phyloP scores from a whole-genome alignment of 805 yeast species.

The Kregervanrija delftensis region DNA sequence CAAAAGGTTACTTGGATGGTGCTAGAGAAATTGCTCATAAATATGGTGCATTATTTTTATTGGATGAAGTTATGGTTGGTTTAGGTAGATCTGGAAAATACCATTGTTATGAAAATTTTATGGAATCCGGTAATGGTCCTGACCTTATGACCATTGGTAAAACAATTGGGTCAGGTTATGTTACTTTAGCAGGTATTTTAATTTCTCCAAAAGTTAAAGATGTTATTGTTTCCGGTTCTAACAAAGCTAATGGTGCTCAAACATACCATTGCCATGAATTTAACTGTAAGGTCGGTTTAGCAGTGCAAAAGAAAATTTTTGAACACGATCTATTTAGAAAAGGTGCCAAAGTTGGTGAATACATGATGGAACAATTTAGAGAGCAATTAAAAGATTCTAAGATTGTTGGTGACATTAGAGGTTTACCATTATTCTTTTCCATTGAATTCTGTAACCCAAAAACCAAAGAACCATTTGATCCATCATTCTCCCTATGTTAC shows the following conservation, averaged over 20 bases:
- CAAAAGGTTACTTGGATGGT: slow-evolving; percentile 39
- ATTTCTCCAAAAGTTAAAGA: slow-evolving; percentile 35
- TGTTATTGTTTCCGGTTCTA: slow-evolving; percentile 34
- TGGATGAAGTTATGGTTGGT: slow-evolving; percentile 83
- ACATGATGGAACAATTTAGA: slow-evolving; percentile 32
- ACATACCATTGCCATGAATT: slow-evolving; percentile 45
- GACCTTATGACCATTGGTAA: slow-evolving; percentile 46
- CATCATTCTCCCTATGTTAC: slow-evolving; percentile 21
- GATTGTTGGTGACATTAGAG: slow-evolving; percentile 46
- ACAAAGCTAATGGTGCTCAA: slow-evolving; percentile 39
- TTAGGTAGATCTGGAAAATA: slow-evolving; percentile 44
- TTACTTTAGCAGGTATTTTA: slow-evolving; percentile 42
- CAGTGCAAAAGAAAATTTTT: slow-evolving; percentile 35
- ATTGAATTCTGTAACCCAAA: slow-evolving; percentile 40
- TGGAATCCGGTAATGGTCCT: slow-evolving; percentile 35
- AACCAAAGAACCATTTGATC: slow-evolving; percentile 41
- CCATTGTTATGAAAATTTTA: slow-evolving; percentile 39
- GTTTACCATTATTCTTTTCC: slow-evolving; percentile 50
- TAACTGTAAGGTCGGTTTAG: slow-evolving; percentile 39
- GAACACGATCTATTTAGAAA: slow-evolving; percentile 32
- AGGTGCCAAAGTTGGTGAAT: slow-evolving; percentile 35
- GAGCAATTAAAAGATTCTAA: slow-evolving; percentile 24
- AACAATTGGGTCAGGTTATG: slow-evolving; percentile 44
- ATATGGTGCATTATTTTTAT: slow-evolving; percentile 88
- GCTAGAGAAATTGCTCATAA: slow-evolving; percentile 65